Base-by-base conservation (phyloP, 208 protist genomes). In the Strigomonas culicis region DNA sequence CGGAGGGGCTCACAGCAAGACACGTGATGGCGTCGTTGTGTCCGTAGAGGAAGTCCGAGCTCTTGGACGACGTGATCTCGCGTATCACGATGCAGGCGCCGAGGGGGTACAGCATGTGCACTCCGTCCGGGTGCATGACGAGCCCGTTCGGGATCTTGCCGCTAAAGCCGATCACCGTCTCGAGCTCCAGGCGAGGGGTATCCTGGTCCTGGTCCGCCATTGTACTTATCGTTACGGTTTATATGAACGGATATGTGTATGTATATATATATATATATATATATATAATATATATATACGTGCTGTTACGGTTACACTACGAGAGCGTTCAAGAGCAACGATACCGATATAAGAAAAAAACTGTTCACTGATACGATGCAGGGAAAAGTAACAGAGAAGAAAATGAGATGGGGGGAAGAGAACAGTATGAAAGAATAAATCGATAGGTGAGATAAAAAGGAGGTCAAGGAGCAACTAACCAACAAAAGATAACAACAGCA, bases 21-120 rank as follows among this genome's bases (percentile, higher is more conserved):
- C 94, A 98, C 70, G 88, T 96, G 63, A 99, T 93, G 50, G 86
- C 85, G 74, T 97, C 91, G 49, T 92, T 97, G 85, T 99, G 96
- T 8, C 97, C 97, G 60, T 93, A 90, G 21, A 98, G 69, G 57
- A 98, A 97, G 44, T 97, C 79, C 22, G 92, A 89, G 57, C 77
- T 68, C n/a, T 70, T 64, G 2, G 80, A 62, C 61, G 94, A 90
- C 58, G 77, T 74, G 43, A 92, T 72, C 24, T 96, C 81, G 6
- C 87, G 84, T 72, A 98, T 93, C 0, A 98, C 93, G 27, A 98
- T 92, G 59, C 90, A 96, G 1, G 93, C 93, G 7, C 96, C 96
- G 19, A 98, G 78, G 1, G 94, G 86, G 72, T 98, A 98, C 1
- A 98, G 71, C 11, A 98, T 65, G 70, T 98, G 93, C 32, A 80